Evolutionary conservation across 352 stramenopile species (phyloP).

Genomic region (Globisporangium okanoganense): DNA sequence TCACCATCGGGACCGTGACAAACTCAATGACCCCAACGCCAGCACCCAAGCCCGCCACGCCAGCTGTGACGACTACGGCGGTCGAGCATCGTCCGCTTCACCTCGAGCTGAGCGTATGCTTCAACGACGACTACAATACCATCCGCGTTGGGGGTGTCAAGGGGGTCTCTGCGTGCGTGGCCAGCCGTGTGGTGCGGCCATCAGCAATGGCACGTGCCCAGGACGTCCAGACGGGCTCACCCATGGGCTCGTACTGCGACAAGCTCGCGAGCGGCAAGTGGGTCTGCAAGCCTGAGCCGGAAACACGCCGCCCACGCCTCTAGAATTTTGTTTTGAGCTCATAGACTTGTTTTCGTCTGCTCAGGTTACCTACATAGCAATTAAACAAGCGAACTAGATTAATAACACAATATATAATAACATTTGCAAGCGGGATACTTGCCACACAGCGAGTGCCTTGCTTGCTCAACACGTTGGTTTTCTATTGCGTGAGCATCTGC

Average conservation of each 20-base stretch:
- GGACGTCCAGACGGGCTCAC: not conserved
- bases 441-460: not conserved
- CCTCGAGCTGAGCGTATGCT: not conserved
- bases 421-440: no score
- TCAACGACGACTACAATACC: not conserved
- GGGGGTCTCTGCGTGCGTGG: not conserved
- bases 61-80: not conserved
- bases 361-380: no score
- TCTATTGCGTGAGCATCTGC: slow-evolving; percentile 52
- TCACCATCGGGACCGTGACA: not conserved
- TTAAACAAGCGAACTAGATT: no score
- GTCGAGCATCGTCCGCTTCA: not conserved
- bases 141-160: not conserved
- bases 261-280: not conserved
- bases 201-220: not conserved
- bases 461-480: not conserved
- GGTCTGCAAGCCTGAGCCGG: not conserved
- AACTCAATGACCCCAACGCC: not conserved
- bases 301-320: not conserved
- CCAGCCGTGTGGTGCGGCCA: not conserved
- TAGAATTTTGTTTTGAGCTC: not conserved
- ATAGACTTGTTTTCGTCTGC: no score
- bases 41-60: not conserved
- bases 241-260: not conserved
- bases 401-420: no score